A percentile compares a stretch with the other conserved stretches of the same genome.
Conservation (phyloP, 2,329 filamentous ascomycete species). For the Pestalotiopsis sp. region DNA sequence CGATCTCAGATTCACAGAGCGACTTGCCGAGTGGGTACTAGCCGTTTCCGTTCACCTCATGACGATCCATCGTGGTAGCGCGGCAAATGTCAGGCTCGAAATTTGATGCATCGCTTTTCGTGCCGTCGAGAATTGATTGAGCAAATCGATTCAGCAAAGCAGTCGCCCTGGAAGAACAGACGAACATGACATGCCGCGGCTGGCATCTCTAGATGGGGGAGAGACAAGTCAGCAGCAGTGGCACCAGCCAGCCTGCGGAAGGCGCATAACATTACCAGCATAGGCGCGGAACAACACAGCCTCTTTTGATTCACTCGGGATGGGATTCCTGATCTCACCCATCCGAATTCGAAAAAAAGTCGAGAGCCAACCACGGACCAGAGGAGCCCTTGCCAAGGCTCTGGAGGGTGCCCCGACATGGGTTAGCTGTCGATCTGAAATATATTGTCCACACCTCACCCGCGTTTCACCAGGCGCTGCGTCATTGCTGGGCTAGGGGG, state of each 20-base stretch:
- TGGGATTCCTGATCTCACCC: neutral
- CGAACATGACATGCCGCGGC: neutral
- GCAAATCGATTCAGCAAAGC: neutral
- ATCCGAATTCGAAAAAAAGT: neutral
- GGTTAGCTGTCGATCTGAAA: slow-evolving; percentile 1
- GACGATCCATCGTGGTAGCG: neutral
- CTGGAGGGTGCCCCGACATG: neutral
- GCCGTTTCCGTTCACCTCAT: neutral
- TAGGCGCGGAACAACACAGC: neutral
- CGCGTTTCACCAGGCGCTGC: slow-evolving; percentile 9
- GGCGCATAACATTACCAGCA: neutral
- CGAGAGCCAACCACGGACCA: neutral
- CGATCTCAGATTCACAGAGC: neutral
- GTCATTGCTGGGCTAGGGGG: slow-evolving; percentile 3
- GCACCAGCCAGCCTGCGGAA: neutral
- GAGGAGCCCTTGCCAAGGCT: neutral
- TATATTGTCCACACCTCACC: neutral
- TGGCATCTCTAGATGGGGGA: neutral
- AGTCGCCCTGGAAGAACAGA: neutral
- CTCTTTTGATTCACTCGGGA: neutral
- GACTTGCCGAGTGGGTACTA: neutral
- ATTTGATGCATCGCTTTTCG: neutral
- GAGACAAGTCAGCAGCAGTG: neutral
- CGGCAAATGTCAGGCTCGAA: neutral
- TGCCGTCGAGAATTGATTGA: neutral